Evolutionary conservation across 2,329 filamentous ascomycete species (phyloP), one percentile per base, ranked within the genome.

Genomic region (Penicillium brevicompactum): DNA sequence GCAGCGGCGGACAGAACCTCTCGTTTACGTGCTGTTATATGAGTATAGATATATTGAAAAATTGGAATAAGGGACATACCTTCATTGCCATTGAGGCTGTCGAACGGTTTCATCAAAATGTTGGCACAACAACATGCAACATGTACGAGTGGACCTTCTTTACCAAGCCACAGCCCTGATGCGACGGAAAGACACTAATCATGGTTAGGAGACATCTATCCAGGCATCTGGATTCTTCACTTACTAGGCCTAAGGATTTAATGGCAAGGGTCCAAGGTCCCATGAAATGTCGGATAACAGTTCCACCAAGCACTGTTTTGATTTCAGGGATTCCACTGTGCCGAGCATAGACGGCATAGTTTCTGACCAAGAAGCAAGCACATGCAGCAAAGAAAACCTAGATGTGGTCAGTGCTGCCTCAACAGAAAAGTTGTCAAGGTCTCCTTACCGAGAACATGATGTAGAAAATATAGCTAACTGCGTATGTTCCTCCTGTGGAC

Each of bases 251-350:
- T 42, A 97, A 74, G 1, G 92, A 95, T 72, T 97, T 97, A 53
- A 92, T 92, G 30, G 91, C 74, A 69, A 97, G 78, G 1, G 93
- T 97, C 92, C 92, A 97, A 31, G 82, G 81, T 9, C 92, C 91
- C 68, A 97, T 80, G 67, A 97, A 96, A 56, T 87, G 85, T 57
- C 87, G 84, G 58, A 99, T 97, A 31, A 99, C 88, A 72, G 97
- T 97, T 5, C 93, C 93, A 40, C 93, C 93, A 51, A 99, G 78
- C 8, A 99, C 85, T 2, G 92, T 97, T 80, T 99, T 99, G 76
- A 99, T 95, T 78, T 99, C 93, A 5, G 93, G 92, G 64, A 99
- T 97, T 75, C 93, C 93, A 71, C 91, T 96, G 69, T 97, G 93
- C 71, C 90, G 93, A 46, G 93, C 93, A 74, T 96, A 91, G 5